Base-by-base conservation (phyloP, 208 protist genomes). In the Histomonas meleagridis region DNA sequence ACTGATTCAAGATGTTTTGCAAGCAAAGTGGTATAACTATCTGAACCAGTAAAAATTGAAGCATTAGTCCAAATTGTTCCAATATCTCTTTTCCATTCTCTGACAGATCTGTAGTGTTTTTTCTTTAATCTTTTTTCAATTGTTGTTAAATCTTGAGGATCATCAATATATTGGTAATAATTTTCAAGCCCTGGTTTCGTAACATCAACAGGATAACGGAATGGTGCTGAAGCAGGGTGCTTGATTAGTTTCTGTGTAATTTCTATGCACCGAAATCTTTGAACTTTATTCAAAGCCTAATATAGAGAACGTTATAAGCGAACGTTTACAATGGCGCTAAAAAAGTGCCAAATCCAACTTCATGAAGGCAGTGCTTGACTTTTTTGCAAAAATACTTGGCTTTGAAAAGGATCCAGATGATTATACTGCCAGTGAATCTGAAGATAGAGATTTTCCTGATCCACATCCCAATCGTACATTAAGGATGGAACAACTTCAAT, bases 81-180 rank as follows among this genome's bases (percentile, higher is more conserved):
- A 12, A 86, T 86, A 40, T 86, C 46, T 21, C 76, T 12, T 28
- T 86, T 86, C 9, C 43, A 86, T 55, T 86, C 76, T 86, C 76
- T 32, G 12, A 86, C 21, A 38, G 76, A 86, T 55, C 76, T 5
- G 55, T 51, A 51, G 26, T 86, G 26, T 57, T 86, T 86, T 18
- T 51, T 55, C 38, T 53, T 35, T 23, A 86, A 38, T 51, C 46
- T 51, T 14, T 86, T 14, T 57, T 57, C 46, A 38, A 86, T 86
- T 55, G 76, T 55, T 55, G 43, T 28, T 14, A 86, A 38, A 38
- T 86, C 76, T 55, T 86, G 76, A 2, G 76, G 76, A 55, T 86
- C 46, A 49, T 86, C 76, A 38, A 86, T 57, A 46, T 57, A 28
- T 26, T 86, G 18, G 32, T 55, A 86, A 46, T 86, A 86, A 21